These are phyloP conservation scores for Aureobasidium subglaciale DNA, from an alignment of 2,329 filamentous ascomycete genomes.

Conservation along the genomic window DNA sequence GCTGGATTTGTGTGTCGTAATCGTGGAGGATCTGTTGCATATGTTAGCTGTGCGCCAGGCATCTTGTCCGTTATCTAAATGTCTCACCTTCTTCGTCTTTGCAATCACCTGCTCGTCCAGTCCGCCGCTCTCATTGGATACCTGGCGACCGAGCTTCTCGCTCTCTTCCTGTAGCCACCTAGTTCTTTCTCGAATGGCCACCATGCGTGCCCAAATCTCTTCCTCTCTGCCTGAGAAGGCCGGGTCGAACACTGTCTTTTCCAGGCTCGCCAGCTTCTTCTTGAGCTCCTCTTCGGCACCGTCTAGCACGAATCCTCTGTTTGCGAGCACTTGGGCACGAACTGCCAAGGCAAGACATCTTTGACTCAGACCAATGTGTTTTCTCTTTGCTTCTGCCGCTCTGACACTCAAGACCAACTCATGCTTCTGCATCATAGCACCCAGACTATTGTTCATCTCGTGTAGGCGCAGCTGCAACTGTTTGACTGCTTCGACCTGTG, in stretches of 20 bases:
- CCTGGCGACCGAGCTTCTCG: slow-evolving; percentile 53
- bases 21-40: slow-evolving; percentile 61
- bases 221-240: slow-evolving; percentile 68
- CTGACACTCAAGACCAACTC: slow-evolving; percentile 70
- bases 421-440: slow-evolving; percentile 66
- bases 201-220: slow-evolving; percentile 78
- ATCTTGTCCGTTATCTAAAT: not conserved
- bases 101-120: slow-evolving; percentile 64
- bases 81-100: slow-evolving; percentile 65
- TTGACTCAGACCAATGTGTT: slow-evolving; percentile 65
- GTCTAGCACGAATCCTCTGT: slow-evolving; percentile 73
- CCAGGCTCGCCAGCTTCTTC: slow-evolving; percentile 61
- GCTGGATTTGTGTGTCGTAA: slow-evolving; percentile 70
- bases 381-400: slow-evolving; percentile 63
- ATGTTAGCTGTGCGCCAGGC: slow-evolving; percentile 18
- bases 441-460: slow-evolving; percentile 69
- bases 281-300: slow-evolving; percentile 72
- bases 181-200: slow-evolving; percentile 65
- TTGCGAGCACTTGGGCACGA: slow-evolving; percentile 72
- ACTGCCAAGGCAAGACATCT: slow-evolving; percentile 68
- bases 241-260: slow-evolving; percentile 66
- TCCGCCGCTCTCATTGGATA: slow-evolving; percentile 40
- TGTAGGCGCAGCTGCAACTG: slow-evolving; percentile 67
- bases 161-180: slow-evolving; percentile 67
- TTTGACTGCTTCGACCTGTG: slow-evolving; percentile 62